Evolutionary conservation across 306 rosid genomes (phyloP).

Genomic region (Lathyrus aphaca): DNA sequence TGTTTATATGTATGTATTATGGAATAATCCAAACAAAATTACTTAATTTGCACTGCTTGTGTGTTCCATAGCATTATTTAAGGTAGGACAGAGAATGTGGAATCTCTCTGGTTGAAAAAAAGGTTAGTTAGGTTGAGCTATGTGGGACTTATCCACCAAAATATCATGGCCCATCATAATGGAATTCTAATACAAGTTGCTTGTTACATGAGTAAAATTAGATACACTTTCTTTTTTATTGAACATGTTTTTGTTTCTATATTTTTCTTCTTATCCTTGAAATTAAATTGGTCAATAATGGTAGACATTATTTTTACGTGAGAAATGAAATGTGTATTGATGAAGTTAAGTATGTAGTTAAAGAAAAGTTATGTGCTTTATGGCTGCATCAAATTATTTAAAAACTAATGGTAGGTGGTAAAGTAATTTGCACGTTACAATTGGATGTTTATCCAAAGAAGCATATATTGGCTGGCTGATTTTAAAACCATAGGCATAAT

Average conservation of each 20-base stretch:
- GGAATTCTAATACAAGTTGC: conserved; percentile 42
- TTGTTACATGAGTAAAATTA: conserved; percentile 17
- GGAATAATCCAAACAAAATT: conserved; percentile 28
- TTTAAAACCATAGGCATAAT: neutral
- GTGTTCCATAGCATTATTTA: conserved; percentile 10
- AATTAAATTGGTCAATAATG: conserved; percentile 46
- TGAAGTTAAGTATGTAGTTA: conserved; percentile 43
- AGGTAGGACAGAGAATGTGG: conserved; percentile 37
- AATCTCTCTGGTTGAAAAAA: conserved; percentile 29
- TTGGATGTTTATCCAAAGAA: conserved; percentile 27
- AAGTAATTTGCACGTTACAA: conserved; percentile 36
- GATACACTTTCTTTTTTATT: conserved; percentile 28
- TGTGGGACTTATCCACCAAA: conserved; percentile 40
- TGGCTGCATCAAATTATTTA: neutral
- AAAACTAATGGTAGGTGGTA: conserved; percentile 39
- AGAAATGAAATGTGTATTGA: conserved; percentile 27
- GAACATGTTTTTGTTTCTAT: conserved; percentile 22
- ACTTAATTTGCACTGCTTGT: conserved; percentile 13
- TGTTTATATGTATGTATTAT: conserved; percentile 8
- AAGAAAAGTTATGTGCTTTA: conserved; percentile 22
- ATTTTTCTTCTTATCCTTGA: neutral
- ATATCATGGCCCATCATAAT: conserved; percentile 37
- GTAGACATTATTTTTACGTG: conserved; percentile 18
- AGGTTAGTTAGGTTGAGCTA: conserved; percentile 28
- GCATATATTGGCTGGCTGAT: conserved; percentile 7